Evolutionary conservation across 2,329 filamentous ascomycete genomes (phyloP).

Genomic region (Fusarium cyanostomum): DNA sequence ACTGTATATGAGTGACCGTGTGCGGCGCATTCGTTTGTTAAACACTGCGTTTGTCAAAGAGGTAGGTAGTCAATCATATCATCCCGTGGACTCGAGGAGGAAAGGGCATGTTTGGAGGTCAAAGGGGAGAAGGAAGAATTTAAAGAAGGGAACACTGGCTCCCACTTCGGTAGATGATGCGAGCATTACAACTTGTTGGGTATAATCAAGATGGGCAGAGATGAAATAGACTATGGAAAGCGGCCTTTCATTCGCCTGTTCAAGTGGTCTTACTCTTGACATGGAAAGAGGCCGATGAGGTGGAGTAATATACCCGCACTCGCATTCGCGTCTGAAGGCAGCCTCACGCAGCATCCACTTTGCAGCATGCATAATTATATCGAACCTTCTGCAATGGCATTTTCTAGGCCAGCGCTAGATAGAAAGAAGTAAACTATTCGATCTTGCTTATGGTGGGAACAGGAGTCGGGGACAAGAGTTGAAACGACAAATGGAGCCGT

Average conservation of each 20-base stretch:
- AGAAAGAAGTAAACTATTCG: slow-evolving; percentile 16
- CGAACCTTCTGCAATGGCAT: too few relatives aligned
- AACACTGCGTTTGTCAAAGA: not conserved
- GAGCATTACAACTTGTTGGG: too few relatives aligned
- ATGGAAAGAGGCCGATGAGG: not conserved
- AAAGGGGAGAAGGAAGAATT: not conserved
- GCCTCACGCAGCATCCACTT: not conserved
- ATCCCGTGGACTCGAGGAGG: not conserved
- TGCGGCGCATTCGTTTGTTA: not conserved
- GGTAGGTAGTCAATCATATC: not conserved
- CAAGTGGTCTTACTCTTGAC: not conserved
- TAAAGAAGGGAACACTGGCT: not conserved
- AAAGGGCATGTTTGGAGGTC: not conserved
- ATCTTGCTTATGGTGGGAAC: not conserved
- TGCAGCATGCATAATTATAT: too few relatives aligned
- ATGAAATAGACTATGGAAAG: not conserved
- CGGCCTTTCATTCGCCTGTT: not conserved
- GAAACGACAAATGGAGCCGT: not conserved
- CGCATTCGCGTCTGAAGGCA: slow-evolving; percentile 28
- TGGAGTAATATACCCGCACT: slow-evolving; percentile 25
- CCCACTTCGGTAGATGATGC: too few relatives aligned
- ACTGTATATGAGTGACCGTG: too few relatives aligned
- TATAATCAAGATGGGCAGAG: not conserved
- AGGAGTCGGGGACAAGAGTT: not conserved
- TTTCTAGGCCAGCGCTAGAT: slow-evolving; percentile 8